These are phyloP conservation scores for Byssothecium circinans DNA, from an alignment of 2,329 filamentous ascomycete species.

Conservation along the genomic window DNA sequence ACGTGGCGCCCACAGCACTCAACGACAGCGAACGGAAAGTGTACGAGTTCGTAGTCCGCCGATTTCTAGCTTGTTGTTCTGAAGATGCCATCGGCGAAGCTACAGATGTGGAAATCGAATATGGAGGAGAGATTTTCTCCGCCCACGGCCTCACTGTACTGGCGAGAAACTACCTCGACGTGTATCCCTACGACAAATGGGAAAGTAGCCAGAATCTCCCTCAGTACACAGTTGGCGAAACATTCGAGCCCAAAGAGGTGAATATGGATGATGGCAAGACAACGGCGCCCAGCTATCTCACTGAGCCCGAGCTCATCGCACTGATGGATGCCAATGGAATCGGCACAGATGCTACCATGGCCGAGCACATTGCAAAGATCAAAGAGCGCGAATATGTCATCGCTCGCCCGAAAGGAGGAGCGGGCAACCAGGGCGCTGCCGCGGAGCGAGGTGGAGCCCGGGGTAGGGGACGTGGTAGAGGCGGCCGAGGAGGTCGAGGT, in stretches of 20 bases:
- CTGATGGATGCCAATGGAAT: slow-evolving; percentile 99
- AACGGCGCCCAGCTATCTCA: slow-evolving; percentile 78
- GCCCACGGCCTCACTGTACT: slow-evolving; percentile 82
- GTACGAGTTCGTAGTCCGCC: slow-evolving; percentile 89
- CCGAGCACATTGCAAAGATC: slow-evolving; percentile 95
- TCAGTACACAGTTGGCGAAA: slow-evolving; percentile 75
- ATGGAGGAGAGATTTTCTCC: slow-evolving; percentile 80
- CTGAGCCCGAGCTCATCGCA: slow-evolving; percentile 91
- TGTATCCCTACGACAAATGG: slow-evolving; percentile 97
- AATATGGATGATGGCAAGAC: slow-evolving; percentile 92
- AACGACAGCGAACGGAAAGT: slow-evolving; percentile 70
- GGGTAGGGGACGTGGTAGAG: slow-evolving; percentile 49
- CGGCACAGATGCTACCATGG: slow-evolving; percentile 98
- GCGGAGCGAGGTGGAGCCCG: slow-evolving; percentile 47
- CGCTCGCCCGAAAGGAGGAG: slow-evolving; percentile 56
- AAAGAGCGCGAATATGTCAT: slow-evolving; percentile 86
- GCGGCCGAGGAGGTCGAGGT: slow-evolving; percentile 44
- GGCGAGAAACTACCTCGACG: slow-evolving; percentile 89
- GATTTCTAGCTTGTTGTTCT: slow-evolving; percentile 94
- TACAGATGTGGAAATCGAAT: slow-evolving; percentile 81
- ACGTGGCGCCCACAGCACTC: slow-evolving; percentile 64
- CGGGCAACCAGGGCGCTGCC: slow-evolving; percentile 41
- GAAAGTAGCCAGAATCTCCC: slow-evolving; percentile 83
- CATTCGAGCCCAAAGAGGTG: slow-evolving; percentile 84
- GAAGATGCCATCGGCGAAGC: slow-evolving; percentile 87